A percentile compares a stretch with the other conserved stretches of the same genome.
Evolutionary conservation across 345 rosid genomes (phyloP).

Genomic region (Aethionema arabicum): DNA sequence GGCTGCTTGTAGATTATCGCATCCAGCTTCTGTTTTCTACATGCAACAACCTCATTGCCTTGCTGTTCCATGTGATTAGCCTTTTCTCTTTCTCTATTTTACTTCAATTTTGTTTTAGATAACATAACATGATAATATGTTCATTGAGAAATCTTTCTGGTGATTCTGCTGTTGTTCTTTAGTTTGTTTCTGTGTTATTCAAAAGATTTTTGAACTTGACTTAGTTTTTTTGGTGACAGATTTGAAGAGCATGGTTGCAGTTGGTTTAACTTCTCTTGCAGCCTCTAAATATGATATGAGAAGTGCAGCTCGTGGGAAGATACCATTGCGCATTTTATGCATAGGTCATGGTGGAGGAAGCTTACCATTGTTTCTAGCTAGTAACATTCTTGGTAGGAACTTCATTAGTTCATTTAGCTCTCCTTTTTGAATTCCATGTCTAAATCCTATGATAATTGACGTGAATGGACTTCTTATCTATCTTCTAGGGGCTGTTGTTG

Average conservation of each 20-base stretch:
- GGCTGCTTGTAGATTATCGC: constrained; percentile 60
- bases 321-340: constrained; percentile 66
- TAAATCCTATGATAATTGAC: background rate
- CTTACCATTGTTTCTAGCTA: constrained; percentile 81
- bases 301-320: constrained; percentile 56
- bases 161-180: background rate
- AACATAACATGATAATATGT: too few species aligned
- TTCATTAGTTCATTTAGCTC: background rate
- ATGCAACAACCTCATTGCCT: constrained; percentile 87
- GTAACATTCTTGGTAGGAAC: constrained; percentile 62
- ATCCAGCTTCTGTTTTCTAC: constrained; percentile 50
- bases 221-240: constrained; percentile 47
- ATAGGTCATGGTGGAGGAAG: constrained; percentile 97
- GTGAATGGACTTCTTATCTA: constrained; percentile 2
- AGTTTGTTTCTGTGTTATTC: background rate
- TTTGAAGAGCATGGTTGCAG: constrained; percentile 81
- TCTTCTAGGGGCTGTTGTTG: constrained; percentile 63
- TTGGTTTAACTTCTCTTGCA: constrained; percentile 66
- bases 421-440: background rate
- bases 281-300: constrained; percentile 55
- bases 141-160: background rate
- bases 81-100: background rate
- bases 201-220: constrained; percentile 5
- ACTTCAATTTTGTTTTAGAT: background rate
- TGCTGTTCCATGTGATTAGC: constrained; percentile 75